Evolutionary conservation across 2,329 filamentous ascomycete species (phyloP), one percentile per base, ranked within the genome.

Genomic region (Elsinoe fawcettii): DNA sequence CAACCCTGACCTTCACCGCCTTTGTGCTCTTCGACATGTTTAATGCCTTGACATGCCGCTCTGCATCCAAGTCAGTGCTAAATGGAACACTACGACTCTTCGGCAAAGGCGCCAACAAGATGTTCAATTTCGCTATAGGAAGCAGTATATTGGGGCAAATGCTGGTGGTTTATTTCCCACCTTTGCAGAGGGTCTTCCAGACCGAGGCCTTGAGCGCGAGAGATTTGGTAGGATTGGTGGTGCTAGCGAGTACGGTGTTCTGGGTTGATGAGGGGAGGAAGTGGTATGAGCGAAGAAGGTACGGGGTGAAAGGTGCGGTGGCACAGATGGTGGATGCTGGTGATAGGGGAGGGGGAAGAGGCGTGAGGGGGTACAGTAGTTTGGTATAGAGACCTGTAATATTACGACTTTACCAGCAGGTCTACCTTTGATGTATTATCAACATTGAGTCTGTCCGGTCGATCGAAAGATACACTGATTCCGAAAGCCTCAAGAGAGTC

Each of bases 21-120:
- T 99, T 99, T 69, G 93, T 99, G 46, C 82, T 99, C 56, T 99
- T 97, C 72, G 93, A 99, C 77, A 99, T 99, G 93, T 96, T 97
- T 78, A 97, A 99, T 72, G 93, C 93, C 1, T 78, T 99, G 20
- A 86, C 89, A 14, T 99, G 93, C 73, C 88, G 93, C 49, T 95
- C 88, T 6, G 91, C 96, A 69, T 84, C 82, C 61, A 97, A 97
- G 71, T 95, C 88, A 9, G 79, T 99, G 4, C 80, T 99, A 2
- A 80, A 86, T 23, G 92, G 93, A 39, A 91, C 99, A 69, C 79
- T 73, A 5, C 63, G 63, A 2, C 59, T 72, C 1, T 72, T 95
- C 53, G 83, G 87, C 7, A 71, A 95, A 11, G 87, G 93, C 58
- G 84, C 85, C 7, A 99, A 99, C 69, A 86, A 84, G 60, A 87